Conservation (phyloP, 208 protist species). For the Leishmania braziliensis region DNA sequence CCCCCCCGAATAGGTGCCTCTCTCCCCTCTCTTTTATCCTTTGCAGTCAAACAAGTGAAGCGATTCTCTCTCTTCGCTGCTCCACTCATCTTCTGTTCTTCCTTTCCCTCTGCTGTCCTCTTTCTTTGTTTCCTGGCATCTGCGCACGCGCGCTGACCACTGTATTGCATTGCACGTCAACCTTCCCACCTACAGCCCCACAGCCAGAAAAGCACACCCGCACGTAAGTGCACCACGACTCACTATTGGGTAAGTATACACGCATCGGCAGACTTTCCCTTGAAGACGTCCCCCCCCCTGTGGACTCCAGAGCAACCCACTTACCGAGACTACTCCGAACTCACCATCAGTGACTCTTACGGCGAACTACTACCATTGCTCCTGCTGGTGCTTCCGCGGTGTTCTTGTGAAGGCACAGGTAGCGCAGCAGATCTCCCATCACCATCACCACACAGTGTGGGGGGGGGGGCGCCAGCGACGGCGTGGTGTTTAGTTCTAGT, state of each 20-base stretch:
- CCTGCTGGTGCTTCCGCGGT: neutral
- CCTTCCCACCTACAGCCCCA: neutral
- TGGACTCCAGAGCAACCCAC: neutral
- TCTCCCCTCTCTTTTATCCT: neutral
- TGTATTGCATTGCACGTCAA: neutral
- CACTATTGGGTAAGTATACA: neutral
- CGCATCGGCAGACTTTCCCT: neutral
- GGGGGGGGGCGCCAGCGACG: neutral
- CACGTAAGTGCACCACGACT: neutral
- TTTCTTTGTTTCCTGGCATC: slow-evolving; percentile 2
- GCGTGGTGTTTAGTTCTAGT: neutral
- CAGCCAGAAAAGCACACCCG: neutral
- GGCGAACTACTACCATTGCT: neutral
- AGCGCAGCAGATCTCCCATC: neutral
- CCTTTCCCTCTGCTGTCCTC: neutral
- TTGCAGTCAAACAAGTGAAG: neutral
- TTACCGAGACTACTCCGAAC: neutral
- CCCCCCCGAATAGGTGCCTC: neutral
- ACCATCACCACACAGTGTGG: neutral
- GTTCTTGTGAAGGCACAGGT: neutral
- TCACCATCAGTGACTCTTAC: neutral
- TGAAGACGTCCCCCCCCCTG: neutral
- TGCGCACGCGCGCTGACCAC: neutral
- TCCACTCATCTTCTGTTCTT: neutral
- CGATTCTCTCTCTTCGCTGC: neutral